Base-by-base conservation (phyloP, 768 basidiomycete genomes). In the Hericium coralloides region DNA sequence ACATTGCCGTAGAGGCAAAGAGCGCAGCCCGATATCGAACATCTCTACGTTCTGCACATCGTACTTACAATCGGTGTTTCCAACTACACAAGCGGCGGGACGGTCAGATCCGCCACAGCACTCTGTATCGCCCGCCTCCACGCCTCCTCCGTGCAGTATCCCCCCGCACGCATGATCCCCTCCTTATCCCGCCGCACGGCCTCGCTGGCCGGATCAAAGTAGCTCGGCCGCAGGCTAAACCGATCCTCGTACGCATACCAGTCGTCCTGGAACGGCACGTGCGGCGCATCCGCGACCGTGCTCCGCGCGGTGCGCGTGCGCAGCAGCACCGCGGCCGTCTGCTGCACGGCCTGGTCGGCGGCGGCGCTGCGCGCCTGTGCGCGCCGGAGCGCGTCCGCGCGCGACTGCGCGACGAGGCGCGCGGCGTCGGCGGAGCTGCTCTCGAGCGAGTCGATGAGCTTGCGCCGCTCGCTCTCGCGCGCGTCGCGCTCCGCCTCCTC, bases 391-490 rank as follows among this genome's bases (percentile, higher is more conserved):
- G 82, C 85, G 59, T 83, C 82, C 22, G 81, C 81, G 20, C 83
- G 80, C 43, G 82, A 81, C 65, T 79, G 84, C 15, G 83, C 86
- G 50, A 92, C 79, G 58, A 91, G 76, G 64, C 83, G 83, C 12
- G 74, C 70, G 2, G 89, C 88, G 62, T 85, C 81, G 57, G 83
- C 83, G 64, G 82, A 81, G 61, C 86, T 88, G 12, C 85, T 83
- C 68, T 92, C 90, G 52, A 94, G 76, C 55, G 82, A 81, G 73
- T 92, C 85, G 63, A 94, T 89, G 63, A 94, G 83, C 61, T 84
- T 85, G 50, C 81, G 77, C 59, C 77, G 77, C 49, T 81, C 84
- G 54, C 84, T 82, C 68, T 89, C 87, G 59, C 81, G 80, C 64
- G 87, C 89, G 63, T 84, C 79, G 25, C 88, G 80, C 69, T 91